Evolutionary conservation across 164 flowering plant species (phyloP), one percentile per base, ranked within the genome.

Genomic region (Tetracentron sinense): DNA sequence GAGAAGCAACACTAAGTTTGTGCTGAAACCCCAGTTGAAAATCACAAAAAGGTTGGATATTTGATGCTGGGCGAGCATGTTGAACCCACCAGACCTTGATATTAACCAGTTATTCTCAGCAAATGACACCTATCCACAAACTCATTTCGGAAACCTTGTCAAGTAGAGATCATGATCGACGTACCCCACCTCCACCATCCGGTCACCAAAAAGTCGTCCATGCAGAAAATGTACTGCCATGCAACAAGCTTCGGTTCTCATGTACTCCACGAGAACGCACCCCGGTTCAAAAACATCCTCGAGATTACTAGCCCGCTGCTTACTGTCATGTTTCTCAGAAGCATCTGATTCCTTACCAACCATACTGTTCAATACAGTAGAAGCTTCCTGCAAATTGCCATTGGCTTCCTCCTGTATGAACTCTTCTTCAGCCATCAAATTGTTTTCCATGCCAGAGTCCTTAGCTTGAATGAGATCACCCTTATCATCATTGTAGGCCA

Each of bases 161-260:
- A 38, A 56, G 68, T 91, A 94, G 19, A 73, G 55, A 70, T 84
- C 84, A 21, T 61, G 81, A 57, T 79, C 31, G n/a, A 87, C 77
- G 61, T 89, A 95, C 46, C 71, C 82, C 20, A 79, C 88, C 11
- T 65, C 63, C 64, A 95, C 87, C 2, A 64, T 35, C 20, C 80
- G 86, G 27, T 76, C 80, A 53, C 84, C 92, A 71, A 79, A 91
- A 25, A 66, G 54, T 11, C 97, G 85, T 21, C 99, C 86, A 59
- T 91, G 89, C 66, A 95, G 71, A 75, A 81, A 76, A 73, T 89
- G 96, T 48, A 97, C 99, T 8, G 99, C 96, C 54, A 58, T 61
- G 70, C 83, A 83, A 20, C 90, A 73, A 42, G 88, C 88, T 77
- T 91, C 96, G 6, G 74, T 64, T 81, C 99, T 84, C 33, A 61